Conservation (phyloP, 2,329 filamentous ascomycete species). For the Blastomyces emzantsi region DNA sequence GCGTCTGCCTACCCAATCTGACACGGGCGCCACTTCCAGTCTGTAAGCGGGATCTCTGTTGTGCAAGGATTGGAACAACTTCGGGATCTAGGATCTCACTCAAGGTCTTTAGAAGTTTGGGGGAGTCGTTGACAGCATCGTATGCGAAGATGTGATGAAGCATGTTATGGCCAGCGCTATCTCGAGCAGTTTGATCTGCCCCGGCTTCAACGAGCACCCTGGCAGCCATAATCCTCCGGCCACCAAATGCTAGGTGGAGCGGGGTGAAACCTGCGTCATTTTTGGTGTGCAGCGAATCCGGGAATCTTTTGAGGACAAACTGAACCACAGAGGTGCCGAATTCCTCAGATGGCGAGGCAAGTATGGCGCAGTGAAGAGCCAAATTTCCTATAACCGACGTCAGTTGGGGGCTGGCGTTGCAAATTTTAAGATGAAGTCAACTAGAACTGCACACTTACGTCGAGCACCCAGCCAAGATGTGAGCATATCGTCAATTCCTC, state of each 20-base stretch:
- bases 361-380: slow-evolving; percentile 7
- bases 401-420: neutral
- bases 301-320: slow-evolving; percentile 56
- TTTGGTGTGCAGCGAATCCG: slow-evolving; percentile 55
- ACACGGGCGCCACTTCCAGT: neutral
- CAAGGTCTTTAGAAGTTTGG: neutral
- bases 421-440: neutral
- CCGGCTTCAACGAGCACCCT: slow-evolving; percentile 57
- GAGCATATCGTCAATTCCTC: slow-evolving; percentile 57
- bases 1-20: slow-evolving; percentile 11
- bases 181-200: slow-evolving; percentile 59
- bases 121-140: neutral
- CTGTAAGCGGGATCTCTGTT: slow-evolving; percentile 10
- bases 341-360: slow-evolving; percentile 4
- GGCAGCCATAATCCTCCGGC: slow-evolving; percentile 30
- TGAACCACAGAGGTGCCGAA: slow-evolving; percentile 42
- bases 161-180: slow-evolving; percentile 55
- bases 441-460: slow-evolving; percentile 40
- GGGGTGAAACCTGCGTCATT: slow-evolving; percentile 46
- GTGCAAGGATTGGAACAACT: slow-evolving; percentile 10
- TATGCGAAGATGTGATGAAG: slow-evolving; percentile 48
- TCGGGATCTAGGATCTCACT: slow-evolving; percentile 11
- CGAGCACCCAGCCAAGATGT: slow-evolving; percentile 36
- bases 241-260: slow-evolving; percentile 55
- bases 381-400: neutral